Conservation (phyloP, 2,329 filamentous ascomycete genomes). For the Colletotrichum spaethianum region DNA sequence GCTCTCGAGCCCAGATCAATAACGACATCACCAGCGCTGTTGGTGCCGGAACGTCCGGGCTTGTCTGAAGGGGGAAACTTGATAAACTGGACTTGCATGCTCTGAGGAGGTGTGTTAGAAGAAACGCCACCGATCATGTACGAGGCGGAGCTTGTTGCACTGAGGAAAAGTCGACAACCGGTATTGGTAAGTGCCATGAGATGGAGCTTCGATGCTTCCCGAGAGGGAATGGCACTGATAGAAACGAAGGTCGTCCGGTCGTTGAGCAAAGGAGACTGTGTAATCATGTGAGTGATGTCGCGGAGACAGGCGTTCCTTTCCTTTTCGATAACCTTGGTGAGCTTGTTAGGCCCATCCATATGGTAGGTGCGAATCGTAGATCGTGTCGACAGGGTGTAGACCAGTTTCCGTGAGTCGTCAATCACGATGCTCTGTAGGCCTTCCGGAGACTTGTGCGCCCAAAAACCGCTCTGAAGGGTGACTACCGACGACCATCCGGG, state of each 20-base stretch:
- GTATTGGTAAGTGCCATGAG: conserved; percentile 92
- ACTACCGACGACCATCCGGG: conserved; percentile 79
- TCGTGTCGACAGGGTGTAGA: conserved; percentile 91
- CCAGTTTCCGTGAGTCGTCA: conserved; percentile 87
- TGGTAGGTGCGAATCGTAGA: conserved; percentile 95
- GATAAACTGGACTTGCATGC: conserved; percentile 98
- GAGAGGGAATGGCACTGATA: conserved; percentile 85
- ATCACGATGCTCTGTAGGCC: conserved; percentile 84
- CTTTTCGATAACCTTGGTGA: conserved; percentile 77
- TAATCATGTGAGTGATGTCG: conserved; percentile 90
- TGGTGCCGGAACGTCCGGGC: conserved; percentile 48
- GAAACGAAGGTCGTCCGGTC: conserved; percentile 82
- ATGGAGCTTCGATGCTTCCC: conserved; percentile 86
- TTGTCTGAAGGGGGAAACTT: conserved; percentile 83
- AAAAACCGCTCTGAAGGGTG: conserved; percentile 63
- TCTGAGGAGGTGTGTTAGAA: conserved; percentile 83
- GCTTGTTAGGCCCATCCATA: conserved; percentile 76
- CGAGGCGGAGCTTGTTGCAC: conserved; percentile 84
- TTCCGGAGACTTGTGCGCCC: conserved; percentile 69
- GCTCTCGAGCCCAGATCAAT: conserved; percentile 65
- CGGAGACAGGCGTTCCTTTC: conserved; percentile 72
- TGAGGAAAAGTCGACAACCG: conserved; percentile 92
- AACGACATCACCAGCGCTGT: conserved; percentile 52
- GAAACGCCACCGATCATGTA: conserved; percentile 74
- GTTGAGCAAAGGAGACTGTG: conserved; percentile 78